Base-by-base conservation (phyloP, 108 stramenopile genomes). In the Thalassiosira profunda region DNA sequence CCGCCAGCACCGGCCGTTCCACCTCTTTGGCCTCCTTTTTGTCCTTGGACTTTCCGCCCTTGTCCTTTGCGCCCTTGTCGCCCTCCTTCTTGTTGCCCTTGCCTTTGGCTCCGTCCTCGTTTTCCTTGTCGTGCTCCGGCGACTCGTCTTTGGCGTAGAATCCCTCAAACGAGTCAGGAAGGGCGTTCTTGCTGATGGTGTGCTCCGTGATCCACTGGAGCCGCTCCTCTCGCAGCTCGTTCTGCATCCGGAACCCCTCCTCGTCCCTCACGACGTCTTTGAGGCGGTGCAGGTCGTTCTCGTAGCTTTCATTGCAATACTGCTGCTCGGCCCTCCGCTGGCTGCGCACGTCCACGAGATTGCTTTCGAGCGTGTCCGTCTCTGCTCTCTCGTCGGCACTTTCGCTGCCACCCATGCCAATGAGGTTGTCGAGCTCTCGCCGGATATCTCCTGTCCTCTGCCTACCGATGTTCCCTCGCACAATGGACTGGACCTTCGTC, bases 201-300 rank as follows among this genome's bases (percentile, higher is more conserved):
- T 84, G 75, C 7, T 89, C 86, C 4, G 88, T 91, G 33, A 92
- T 82, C 94, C 94, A 95, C 30, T 68, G 70, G 38, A 86, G 84
- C 45, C 91, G 61, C 44, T 91, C 93, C 58, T 89, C 88, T 49
- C 84, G 65, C 51, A 91, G 66, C 37, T 81, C 63, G 26, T 73
- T 86, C 36, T 84, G 70, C 84, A 92, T 91, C 35, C 85, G 79
- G 42, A 91, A 88, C 5, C 91, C 90, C 48, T 91, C 91, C 59
- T 93, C 87, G 40, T 92, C 87, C 35, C 55, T 36, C 7, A 95
- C 88, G 7, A 83, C 77, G 34, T 88, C 84, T 63, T 87, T 86
- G 15, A 93, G 65, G 17, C 82, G 87, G 18, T 62, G 76, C 25
- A 92, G 71, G 25, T 91, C 92, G 46, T 68, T 60, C 18, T 69